Evolutionary conservation across 345 rosid genomes (phyloP).

Genomic region (Pugionium cornutum): DNA sequence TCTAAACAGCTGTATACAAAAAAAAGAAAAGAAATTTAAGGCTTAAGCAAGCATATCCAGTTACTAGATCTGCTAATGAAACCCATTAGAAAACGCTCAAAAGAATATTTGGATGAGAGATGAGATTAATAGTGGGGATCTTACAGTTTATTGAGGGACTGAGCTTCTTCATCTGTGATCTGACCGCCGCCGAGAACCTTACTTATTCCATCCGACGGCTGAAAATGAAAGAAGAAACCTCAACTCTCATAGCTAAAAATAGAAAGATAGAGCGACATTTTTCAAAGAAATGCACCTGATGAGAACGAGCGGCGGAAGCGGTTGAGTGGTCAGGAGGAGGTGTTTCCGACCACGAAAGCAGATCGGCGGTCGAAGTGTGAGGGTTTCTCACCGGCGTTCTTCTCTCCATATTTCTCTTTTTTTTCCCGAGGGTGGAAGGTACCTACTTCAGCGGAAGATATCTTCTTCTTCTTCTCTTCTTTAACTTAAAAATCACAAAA

Average conservation of each 20-base stretch:
- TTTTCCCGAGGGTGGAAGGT: too few species aligned
- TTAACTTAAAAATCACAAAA: too few species aligned
- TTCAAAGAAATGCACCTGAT: conserved; percentile 35
- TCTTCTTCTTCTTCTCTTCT: too few species aligned
- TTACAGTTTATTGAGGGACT: conserved; percentile 66
- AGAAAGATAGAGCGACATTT: neutral
- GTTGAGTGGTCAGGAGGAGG: conserved; percentile 49
- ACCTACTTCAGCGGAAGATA: too few species aligned
- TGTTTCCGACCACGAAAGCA: conserved; percentile 82
- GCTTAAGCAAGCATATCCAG: too few species aligned
- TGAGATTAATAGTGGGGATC: conserved; percentile 20
- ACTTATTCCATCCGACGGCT: conserved; percentile 83
- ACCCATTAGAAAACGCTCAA: neutral
- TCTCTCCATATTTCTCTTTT: conserved; percentile 76
- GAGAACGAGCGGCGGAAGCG: conserved; percentile 43
- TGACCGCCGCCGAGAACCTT: conserved; percentile 81
- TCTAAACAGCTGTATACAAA: too few species aligned
- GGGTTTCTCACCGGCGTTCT: conserved; percentile 79
- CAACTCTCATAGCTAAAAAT: neutral
- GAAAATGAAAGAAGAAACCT: conserved; percentile 10
- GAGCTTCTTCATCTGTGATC: conserved; percentile 77
- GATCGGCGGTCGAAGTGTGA: conserved; percentile 84
- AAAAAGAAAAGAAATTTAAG: too few species aligned
- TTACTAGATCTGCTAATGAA: conserved; percentile 13
- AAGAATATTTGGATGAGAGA: conserved; percentile 14